Percentiles rank a stretch among this genome's conserved stretches.
Evolutionary conservation across 2,329 filamentous ascomycete species (phyloP).

Genomic region (Aplosporella prunicola): DNA sequence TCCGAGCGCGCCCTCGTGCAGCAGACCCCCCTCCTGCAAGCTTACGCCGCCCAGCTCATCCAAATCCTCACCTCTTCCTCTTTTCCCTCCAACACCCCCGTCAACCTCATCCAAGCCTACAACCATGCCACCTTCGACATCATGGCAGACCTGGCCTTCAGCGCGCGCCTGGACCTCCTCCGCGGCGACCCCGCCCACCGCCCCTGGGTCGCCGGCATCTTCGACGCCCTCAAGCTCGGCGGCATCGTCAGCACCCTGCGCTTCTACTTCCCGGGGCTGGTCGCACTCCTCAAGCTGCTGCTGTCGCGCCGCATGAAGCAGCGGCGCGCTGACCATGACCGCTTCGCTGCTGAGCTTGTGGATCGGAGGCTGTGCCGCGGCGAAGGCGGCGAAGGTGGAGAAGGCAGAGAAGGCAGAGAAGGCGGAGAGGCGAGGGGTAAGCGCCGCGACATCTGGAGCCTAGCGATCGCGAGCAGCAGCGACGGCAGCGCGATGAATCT

Average conservation of each 20-base stretch:
- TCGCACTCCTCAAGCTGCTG: conserved; percentile 2
- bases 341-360: conserved; percentile 14
- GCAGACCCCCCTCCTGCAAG: conserved; percentile 31
- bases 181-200: conserved; percentile 19
- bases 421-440: too few relatives aligned
- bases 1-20: conserved; percentile 29
- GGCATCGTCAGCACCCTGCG: conserved; percentile 5
- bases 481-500: conserved; percentile 8
- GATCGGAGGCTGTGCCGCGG: conserved; percentile 17
- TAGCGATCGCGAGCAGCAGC: conserved; percentile 20
- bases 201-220: conserved; percentile 24
- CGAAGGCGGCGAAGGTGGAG: conserved; percentile 13
- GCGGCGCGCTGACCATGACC: too few relatives aligned
- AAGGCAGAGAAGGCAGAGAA: too few relatives aligned
- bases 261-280: conserved; percentile 8
- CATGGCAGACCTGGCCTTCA: conserved; percentile 26
- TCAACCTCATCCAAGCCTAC: conserved; percentile 15
- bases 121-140: conserved; percentile 27
- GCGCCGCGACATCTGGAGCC: conserved; percentile 30
- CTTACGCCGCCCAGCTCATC: conserved; percentile 33
- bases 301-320: not conserved
- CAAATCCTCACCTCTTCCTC: conserved; percentile 22
- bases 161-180: conserved; percentile 24
- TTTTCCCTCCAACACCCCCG: too few relatives aligned
- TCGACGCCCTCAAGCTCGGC: conserved; percentile 16